Conservation (phyloP, 2,329 filamentous ascomycete species). For the Gaeumannomyces sp. region DNA sequence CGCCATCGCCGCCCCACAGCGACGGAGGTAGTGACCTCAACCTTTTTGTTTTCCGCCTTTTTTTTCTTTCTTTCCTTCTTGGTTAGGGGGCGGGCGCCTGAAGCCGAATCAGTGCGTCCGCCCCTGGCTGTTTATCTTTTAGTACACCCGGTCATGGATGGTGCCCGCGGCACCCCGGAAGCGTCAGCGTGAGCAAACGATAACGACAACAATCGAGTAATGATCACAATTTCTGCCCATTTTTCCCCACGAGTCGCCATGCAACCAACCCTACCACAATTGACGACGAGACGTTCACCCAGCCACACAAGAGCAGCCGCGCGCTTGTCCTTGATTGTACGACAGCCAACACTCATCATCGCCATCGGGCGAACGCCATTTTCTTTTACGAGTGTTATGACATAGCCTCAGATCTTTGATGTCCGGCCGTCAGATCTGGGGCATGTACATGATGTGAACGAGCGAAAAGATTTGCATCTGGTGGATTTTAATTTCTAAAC, state of each 20-base stretch:
- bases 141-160: not conserved
- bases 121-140: not conserved
- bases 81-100: not conserved
- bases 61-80: not conserved
- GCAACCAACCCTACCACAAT: not conserved
- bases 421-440: not conserved
- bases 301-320: not conserved
- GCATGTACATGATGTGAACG: constrained; percentile 7
- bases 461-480: constrained; percentile 4
- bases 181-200: not conserved
- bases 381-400: constrained; percentile 5
- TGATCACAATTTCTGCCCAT: not conserved
- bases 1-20: constrained; percentile 19
- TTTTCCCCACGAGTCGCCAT: not conserved
- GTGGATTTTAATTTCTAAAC: constrained; percentile 7
- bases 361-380: not conserved
- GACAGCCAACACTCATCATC: constrained; percentile 4
- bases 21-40: constrained; percentile 10
- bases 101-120: not conserved
- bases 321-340: constrained; percentile 1
- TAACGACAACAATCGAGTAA: constrained; percentile 1
- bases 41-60: not conserved
- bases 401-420: not conserved
- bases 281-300: not conserved
- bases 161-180: not conserved